phyloP scores from a whole-genome alignment of 208 protist species.

The Herpetomonas samuelpessoai region DNA sequence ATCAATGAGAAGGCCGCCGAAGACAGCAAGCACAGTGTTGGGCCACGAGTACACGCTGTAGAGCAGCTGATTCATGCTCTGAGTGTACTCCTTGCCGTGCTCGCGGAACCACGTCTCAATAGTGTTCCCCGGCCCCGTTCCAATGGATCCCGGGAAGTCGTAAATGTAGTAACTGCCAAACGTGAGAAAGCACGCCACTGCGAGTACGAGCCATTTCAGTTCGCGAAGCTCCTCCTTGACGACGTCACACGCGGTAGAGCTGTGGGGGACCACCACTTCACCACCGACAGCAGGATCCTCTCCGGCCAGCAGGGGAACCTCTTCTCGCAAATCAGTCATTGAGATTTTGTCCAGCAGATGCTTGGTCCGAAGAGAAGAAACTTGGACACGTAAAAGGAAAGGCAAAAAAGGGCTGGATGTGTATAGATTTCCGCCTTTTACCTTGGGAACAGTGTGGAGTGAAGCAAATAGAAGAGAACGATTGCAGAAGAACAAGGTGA shows the following conservation, averaged over 20 bases:
- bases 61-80: constrained; percentile 85
- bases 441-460: no score
- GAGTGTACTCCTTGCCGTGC: constrained; percentile 55
- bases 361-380: background rate
- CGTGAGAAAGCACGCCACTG: constrained; percentile 76
- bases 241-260: background rate
- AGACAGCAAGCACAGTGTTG: constrained; percentile 84
- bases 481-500: no score
- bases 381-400: constrained; percentile 8
- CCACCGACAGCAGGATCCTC: background rate
- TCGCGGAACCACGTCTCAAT: constrained; percentile 62
- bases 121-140: constrained; percentile 46
- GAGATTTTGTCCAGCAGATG: no score
- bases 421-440: no score
- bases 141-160: constrained; percentile 82
- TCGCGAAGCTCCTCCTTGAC: constrained; percentile 44
- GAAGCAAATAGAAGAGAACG: background rate
- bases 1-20: constrained; percentile 90
- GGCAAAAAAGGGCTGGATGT: background rate
- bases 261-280: background rate
- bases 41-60: constrained; percentile 94
- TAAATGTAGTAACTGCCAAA: constrained; percentile 85
- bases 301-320: background rate
- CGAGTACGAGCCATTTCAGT: constrained; percentile 75
- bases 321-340: background rate